These are phyloP conservation scores for Lactarius sanguifluus DNA, from an alignment of 768 basidiomycete species.

Conservation along the genomic window DNA sequence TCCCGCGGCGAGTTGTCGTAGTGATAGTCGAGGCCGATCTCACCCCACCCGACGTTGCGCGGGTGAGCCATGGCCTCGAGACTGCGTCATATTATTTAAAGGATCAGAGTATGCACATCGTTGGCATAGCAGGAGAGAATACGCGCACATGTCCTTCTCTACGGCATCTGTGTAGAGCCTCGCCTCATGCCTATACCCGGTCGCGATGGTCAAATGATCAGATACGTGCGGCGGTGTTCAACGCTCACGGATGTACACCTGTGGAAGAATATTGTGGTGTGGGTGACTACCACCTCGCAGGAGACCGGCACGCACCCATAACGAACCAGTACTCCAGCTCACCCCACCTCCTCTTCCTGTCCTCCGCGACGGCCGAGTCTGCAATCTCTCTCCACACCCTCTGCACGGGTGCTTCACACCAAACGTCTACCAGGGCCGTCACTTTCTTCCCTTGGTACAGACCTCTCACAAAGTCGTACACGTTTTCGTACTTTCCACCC, in stretches of 20 bases:
- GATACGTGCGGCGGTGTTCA: background rate
- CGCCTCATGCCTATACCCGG: constrained; percentile 61
- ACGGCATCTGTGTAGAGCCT: constrained; percentile 64
- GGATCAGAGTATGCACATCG: background rate
- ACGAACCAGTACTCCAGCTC: constrained; percentile 81
- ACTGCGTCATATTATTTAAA: constrained; percentile 38
- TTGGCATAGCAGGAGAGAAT: background rate
- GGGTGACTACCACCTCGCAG: constrained; percentile 1
- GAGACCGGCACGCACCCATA: constrained; percentile 50
- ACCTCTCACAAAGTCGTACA: constrained; percentile 68
- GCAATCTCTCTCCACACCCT: constrained; percentile 68
- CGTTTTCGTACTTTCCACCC: constrained; percentile 48
- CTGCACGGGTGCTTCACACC: constrained; percentile 79
- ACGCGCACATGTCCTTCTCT: constrained; percentile 63
- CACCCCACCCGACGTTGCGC: constrained; percentile 84
- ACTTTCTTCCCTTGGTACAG: constrained; percentile 60
- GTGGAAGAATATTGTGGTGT: background rate
- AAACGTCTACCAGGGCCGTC: constrained; percentile 76
- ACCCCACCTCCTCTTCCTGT: constrained; percentile 55
- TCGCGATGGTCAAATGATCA: background rate
- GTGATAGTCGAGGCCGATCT: constrained; percentile 86
- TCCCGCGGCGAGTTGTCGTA: constrained; percentile 75
- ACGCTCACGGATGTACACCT: constrained; percentile 74
- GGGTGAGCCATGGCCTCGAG: constrained; percentile 76
- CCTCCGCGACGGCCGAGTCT: constrained; percentile 57